These are phyloP conservation scores for Staphylotrichum longicolle DNA, from an alignment of 495 filamentous ascomycete species.

Conservation along the genomic window DNA sequence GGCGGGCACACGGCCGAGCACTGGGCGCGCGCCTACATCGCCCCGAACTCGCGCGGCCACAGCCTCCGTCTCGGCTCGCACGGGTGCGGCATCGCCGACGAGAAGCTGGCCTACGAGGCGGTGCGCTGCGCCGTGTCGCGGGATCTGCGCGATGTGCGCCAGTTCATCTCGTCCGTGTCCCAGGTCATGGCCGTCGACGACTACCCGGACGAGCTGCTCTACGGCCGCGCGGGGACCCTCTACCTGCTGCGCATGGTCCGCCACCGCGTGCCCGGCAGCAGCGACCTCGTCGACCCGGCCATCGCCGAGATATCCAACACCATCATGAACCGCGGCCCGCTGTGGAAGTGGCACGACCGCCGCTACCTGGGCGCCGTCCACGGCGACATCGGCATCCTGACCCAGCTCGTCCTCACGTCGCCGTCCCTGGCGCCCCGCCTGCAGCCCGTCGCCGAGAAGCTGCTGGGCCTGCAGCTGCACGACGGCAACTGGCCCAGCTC, in stretches of 20 bases:
- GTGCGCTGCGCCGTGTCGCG: constrained; percentile 48
- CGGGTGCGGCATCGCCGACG: constrained; percentile 55
- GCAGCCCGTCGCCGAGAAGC: constrained; percentile 40
- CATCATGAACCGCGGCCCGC: constrained; percentile 38
- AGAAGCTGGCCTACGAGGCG: constrained; percentile 53
- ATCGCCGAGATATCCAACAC: constrained; percentile 39
- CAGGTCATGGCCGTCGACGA: constrained; percentile 34
- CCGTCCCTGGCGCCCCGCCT: constrained; percentile 37
- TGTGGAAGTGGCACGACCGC: constrained; percentile 59
- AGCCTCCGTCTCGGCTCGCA: constrained; percentile 28
- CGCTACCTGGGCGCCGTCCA: constrained; percentile 61
- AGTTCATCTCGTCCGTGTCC: constrained; percentile 44
- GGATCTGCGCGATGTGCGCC: constrained; percentile 42
- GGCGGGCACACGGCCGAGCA: constrained; percentile 41
- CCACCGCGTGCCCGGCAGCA: constrained; percentile 31
- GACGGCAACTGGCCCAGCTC: constrained; percentile 49
- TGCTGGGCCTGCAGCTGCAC: constrained; percentile 44
- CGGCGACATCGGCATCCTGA: constrained; percentile 60
- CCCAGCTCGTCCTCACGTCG: constrained; percentile 56
- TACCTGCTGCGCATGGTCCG: constrained; percentile 55
- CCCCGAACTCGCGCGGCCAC: constrained; percentile 41
- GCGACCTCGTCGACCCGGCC: constrained; percentile 32
- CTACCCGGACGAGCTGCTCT: constrained; percentile 53
- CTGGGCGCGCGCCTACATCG: constrained; percentile 51
- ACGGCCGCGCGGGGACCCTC: constrained; percentile 60